These are phyloP conservation scores for Strobilomyces confusus DNA, from an alignment of 768 basidiomycete species.

Conservation along the genomic window DNA sequence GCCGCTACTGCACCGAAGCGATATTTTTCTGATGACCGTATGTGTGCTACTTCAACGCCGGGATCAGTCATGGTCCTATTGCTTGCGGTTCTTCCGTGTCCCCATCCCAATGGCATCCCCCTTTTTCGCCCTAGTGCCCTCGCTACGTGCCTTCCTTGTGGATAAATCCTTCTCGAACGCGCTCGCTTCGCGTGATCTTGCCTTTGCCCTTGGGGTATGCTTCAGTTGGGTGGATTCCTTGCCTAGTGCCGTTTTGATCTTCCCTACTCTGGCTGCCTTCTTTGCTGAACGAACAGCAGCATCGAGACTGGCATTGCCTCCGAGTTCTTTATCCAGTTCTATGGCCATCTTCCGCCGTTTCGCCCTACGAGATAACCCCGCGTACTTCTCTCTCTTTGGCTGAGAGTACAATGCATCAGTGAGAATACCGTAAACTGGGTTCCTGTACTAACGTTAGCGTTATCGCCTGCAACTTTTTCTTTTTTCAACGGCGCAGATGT, in stretches of 20 bases:
- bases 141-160: conserved; percentile 37
- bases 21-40: background rate
- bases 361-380: conserved; percentile 80
- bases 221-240: conserved; percentile 32
- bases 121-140: conserved; percentile 65
- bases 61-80: conserved; percentile 12
- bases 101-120: conserved; percentile 52
- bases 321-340: conserved; percentile 70
- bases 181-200: conserved; percentile 30
- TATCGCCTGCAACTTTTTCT: conserved; percentile 32
- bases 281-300: conserved; percentile 88
- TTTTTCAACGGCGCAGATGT: conserved; percentile 37
- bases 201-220: conserved; percentile 32
- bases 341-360: conserved; percentile 86
- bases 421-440: background rate
- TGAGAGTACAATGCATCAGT: conserved; percentile 27
- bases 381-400: conserved; percentile 73
- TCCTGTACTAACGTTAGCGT: conserved; percentile 38
- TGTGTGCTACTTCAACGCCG: background rate
- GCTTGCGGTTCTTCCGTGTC: conserved; percentile 44
- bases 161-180: conserved; percentile 62
- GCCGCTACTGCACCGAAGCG: background rate
- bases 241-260: conserved; percentile 59
- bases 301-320: conserved; percentile 50
- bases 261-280: conserved; percentile 66